Evolutionary conservation across 768 basidiomycete species (phyloP), one percentile per base, ranked within the genome.

Genomic region (Kwoniella bestiolae): DNA sequence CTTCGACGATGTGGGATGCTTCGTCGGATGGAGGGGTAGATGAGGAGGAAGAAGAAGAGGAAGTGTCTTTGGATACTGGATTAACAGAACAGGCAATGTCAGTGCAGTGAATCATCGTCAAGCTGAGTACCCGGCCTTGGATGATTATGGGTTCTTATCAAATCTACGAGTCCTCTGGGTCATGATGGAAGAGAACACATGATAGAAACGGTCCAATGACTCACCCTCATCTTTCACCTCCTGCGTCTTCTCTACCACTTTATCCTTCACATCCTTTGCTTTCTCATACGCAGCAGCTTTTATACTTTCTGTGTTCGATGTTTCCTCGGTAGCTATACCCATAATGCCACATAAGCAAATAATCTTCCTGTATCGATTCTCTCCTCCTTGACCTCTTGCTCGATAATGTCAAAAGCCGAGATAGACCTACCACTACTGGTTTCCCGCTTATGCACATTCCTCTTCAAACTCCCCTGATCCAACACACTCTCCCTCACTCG

Each of bases 391-490:
- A n/a, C n/a, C n/a, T n/a, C n/a, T n/a, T n/a, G n/a, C n/a, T n/a
- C n/a, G n/a, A n/a, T n/a, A n/a, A n/a, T n/a, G n/a, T n/a, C n/a
- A n/a, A n/a, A n/a, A n/a, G n/a, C n/a, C n/a, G 9, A 31, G 25
- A 5, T 18, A 6, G 35, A 45, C n/a, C 31, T 38, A 16, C 21
- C 6, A 1, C 21, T 57, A 65, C 59, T 44, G 63, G 66, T 35
- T 5, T 51, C 56, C 35, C 59, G 28, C 49, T 69, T 69, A 53
- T 74, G 73, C 18, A 74, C 60, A 50, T 56, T 57, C 38, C 25
- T 57, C 60, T 74, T 74, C 25, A 74, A 49, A 21, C 60, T 68
- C 7, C 49, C 28, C 53, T 73, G 68, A 56, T 70, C 69, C 29
- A 73, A 44, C 7, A 70, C 72, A 31, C 63, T 65, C 51, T 50